phyloP scores from a whole-genome alignment of 2,329 filamentous ascomycete genomes.

The Coniochaeta ligniaria region DNA sequence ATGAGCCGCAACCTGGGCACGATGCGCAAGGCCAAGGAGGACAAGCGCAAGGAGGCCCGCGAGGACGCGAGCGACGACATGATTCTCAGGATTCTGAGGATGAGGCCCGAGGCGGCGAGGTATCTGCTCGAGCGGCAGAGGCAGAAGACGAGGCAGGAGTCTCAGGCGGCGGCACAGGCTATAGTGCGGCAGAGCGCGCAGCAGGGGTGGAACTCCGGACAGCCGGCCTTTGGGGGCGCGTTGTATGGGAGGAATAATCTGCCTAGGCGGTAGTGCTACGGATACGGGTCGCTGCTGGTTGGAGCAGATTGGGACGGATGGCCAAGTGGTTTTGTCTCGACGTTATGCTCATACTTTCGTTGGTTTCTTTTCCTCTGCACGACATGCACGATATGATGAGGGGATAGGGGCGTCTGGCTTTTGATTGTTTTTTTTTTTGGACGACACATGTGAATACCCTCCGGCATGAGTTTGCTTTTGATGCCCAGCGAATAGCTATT shows the following conservation, averaged over 20 bases:
- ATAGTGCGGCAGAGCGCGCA: conserved; percentile 88
- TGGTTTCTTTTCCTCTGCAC: neutral
- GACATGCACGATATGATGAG: neutral
- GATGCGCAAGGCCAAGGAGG: conserved; percentile 92
- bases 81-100: conserved; percentile 89
- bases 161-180: conserved; percentile 82
- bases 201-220: conserved; percentile 45
- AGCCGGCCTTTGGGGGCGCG: conserved; percentile 29
- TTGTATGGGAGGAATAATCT: conserved; percentile 36
- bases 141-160: conserved; percentile 89
- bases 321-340: neutral
- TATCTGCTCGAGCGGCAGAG: conserved; percentile 88
- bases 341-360: neutral
- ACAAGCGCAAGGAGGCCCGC: conserved; percentile 90
- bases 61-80: conserved; percentile 97
- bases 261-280: conserved; percentile 32
- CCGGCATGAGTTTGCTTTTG: neutral
- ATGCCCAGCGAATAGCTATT: conserved; percentile 1
- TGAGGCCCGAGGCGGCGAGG: conserved; percentile 81
- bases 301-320: neutral
- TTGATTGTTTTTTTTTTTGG: neutral
- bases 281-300: neutral
- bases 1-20: conserved; percentile 89
- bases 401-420: neutral
- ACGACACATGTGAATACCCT: neutral